Evolutionary conservation across 2,329 filamentous ascomycete genomes (phyloP).

Genomic region (Fusarium illudens): DNA sequence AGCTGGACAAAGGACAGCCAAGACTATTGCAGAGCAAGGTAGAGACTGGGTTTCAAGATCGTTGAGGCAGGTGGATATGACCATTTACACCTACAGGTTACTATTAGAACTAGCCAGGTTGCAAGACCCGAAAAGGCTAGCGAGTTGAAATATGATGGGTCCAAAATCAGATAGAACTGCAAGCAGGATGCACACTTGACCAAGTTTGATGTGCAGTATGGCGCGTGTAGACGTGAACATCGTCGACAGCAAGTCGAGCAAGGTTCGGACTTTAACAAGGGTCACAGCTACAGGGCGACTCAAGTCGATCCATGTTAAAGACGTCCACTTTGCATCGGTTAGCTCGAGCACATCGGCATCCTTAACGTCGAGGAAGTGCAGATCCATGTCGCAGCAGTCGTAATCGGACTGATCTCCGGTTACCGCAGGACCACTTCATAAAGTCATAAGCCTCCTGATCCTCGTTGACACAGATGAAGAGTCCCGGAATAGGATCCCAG

Average conservation of each 20-base stretch:
- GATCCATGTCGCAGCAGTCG: slow-evolving; percentile 29
- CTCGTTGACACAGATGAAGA: slow-evolving; percentile 55
- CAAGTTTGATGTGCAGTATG: no score
- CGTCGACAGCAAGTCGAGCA: slow-evolving; percentile 40
- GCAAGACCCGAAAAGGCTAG: slow-evolving; percentile 45
- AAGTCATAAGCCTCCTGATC: slow-evolving; percentile 63
- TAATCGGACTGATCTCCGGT: slow-evolving; percentile 14
- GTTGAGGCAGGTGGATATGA: slow-evolving; percentile 66
- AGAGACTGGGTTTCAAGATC: slow-evolving; percentile 62
- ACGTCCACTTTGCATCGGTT: neutral
- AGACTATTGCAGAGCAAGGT: slow-evolving; percentile 62
- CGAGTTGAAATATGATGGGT: neutral
- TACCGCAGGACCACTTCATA: slow-evolving; percentile 47
- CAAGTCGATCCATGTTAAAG: slow-evolving; percentile 1
- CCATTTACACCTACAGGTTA: slow-evolving; percentile 68
- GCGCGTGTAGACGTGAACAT: no score
- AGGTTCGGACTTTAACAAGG: slow-evolving; percentile 38
- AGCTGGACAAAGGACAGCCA: slow-evolving; percentile 57
- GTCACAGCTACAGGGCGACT: slow-evolving; percentile 21
- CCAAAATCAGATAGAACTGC: neutral
- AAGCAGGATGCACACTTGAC: no score
- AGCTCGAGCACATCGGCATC: slow-evolving; percentile 53
- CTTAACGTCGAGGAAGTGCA: slow-evolving; percentile 46
- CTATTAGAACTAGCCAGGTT: slow-evolving; percentile 63
- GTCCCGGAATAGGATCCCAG: slow-evolving; percentile 50